Evolutionary conservation across 2,329 filamentous ascomycete genomes (phyloP), one percentile per base, ranked within the genome.

Genomic region (Knoxdaviesia proteae): DNA sequence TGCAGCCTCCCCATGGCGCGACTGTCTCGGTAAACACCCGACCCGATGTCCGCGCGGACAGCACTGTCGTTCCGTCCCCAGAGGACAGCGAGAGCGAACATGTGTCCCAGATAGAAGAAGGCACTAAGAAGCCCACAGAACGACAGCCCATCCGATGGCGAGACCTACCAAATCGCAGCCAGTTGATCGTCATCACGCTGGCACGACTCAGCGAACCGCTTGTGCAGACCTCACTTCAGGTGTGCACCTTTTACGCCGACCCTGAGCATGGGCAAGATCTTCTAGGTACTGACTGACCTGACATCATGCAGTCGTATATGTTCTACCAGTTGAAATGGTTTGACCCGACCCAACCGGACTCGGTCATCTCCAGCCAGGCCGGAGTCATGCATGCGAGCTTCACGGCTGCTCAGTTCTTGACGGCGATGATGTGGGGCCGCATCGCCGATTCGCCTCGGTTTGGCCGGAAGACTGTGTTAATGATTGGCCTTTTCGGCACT

Each of bases 281-380:
- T 3, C 2, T 20, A 20, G 20, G 20, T 20, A 20, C 20, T 20
- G 3, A 20, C 20, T 20, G 20, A 0, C 4, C 39, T 34, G 7
- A 33, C 30, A 20, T 32, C 42, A 7, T 3, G 5, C 62, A 80
- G 58, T 71, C 80, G 2, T 92, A 92, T 58, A 76, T 92, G 65
- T 92, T 84, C 60, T 92, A 88, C 58, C 83, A 90, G 56, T 70
- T 94, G n/a, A 76, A 74, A 50, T 88, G 78, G 45, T 88, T 93
- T 51, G 62, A 71, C 45, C 61, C 65, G 0, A 58, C 52, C 7
- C 60, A 72, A 9, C 58, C 71, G 0, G 62, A 69, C 49, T 67
- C 81, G 30, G 74, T 70, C 2, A 86, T 93, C 49, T 74, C 84
- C 0, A 67, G 69, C 20, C 84, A 90, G 55, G 80, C 81, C 1